phyloP scores from a whole-genome alignment of 371 early-diverging fungal genomes.

The Dichotomocladium elegans region DNA sequence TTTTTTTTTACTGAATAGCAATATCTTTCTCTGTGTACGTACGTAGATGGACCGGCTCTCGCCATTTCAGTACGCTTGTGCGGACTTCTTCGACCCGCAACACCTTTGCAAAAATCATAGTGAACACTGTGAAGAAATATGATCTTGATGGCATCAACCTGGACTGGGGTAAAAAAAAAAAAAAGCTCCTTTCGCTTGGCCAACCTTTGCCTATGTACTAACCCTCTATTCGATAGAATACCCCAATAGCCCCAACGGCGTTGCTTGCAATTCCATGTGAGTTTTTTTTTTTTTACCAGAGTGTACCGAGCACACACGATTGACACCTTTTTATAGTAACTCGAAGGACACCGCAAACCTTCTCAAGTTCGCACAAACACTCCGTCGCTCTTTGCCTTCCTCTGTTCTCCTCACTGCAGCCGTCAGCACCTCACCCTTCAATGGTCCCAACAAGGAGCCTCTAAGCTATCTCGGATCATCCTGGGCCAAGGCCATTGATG shows the following conservation, averaged over 20 bases:
- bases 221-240: slow-evolving; percentile 21
- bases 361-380: slow-evolving; percentile 15
- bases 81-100: slow-evolving; percentile 5
- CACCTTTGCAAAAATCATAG: slow-evolving; percentile 22
- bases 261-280: slow-evolving; percentile 34
- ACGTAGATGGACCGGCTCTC: slow-evolving; percentile 40
- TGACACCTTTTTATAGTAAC: slow-evolving; percentile 16
- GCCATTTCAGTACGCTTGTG: slow-evolving; percentile 30
- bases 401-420: slow-evolving; percentile 21
- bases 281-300: too few species aligned
- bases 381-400: slow-evolving; percentile 21
- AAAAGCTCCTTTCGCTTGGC: background rate
- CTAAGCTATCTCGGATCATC: slow-evolving; percentile 6
- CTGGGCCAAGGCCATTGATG: slow-evolving; percentile 16
- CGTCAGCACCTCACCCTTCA: slow-evolving; percentile 18
- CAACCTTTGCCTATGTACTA: background rate
- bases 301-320: too few species aligned
- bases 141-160: slow-evolving; percentile 58
- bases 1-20: background rate
- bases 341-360: slow-evolving; percentile 55
- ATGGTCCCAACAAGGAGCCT: slow-evolving; percentile 15
- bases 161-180: slow-evolving; percentile 55
- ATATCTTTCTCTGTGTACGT: too few species aligned
- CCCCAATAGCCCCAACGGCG: slow-evolving; percentile 34
- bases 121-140: slow-evolving; percentile 32